Percentiles rank a stretch among this genome's conserved stretches.
These are phyloP conservation scores for Rhizopogon rudus DNA, from an alignment of 768 basidiomycete genomes.

Conservation along the genomic window DNA sequence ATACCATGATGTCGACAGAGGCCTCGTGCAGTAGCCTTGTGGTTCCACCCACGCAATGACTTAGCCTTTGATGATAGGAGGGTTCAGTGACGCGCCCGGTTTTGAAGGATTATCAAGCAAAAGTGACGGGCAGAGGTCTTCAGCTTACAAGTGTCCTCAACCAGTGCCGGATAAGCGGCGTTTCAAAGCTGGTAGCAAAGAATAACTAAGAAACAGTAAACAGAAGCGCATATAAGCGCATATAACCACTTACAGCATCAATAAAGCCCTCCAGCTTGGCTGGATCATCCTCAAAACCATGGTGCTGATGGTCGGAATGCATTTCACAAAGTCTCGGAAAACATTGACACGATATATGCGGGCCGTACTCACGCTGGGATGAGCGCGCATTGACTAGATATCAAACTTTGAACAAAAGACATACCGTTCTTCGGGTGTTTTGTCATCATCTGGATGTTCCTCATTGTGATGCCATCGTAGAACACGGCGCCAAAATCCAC, in stretches of 20 bases:
- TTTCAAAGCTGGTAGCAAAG: neutral
- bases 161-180: neutral
- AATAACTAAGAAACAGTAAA: neutral
- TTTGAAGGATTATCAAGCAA: neutral
- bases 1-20: neutral
- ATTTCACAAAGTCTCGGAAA: neutral
- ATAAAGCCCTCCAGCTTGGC: neutral
- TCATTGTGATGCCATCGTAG: neutral
- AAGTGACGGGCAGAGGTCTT: neutral
- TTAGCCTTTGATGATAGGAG: neutral
- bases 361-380: neutral
- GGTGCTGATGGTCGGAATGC: neutral
- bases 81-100: neutral
- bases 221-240: neutral
- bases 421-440: neutral
- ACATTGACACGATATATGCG: neutral
- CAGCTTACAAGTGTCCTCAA: neutral
- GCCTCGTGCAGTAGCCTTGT: neutral
- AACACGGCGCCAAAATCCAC: too few relatives aligned
- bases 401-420: neutral
- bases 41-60: neutral
- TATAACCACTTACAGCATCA: neutral
- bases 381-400: too few relatives aligned
- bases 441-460: neutral
- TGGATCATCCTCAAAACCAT: too few relatives aligned